Evolutionary conservation across 306 rosid genomes (phyloP).

Genomic region (Biancaea sappan): DNA sequence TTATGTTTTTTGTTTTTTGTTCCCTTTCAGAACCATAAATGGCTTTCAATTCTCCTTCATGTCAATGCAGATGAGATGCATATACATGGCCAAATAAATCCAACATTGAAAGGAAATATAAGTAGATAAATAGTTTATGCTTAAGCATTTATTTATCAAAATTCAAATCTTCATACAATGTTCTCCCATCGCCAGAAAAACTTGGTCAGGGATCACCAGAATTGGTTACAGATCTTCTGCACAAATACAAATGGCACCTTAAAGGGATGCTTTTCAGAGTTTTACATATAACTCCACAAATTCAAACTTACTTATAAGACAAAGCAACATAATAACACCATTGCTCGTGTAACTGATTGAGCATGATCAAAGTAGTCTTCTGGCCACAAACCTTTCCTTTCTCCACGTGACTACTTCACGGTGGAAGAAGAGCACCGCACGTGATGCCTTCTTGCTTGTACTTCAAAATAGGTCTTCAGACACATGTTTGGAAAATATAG

Average conservation of each 20-base stretch:
- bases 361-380: constrained; percentile 59
- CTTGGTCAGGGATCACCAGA: constrained; percentile 26
- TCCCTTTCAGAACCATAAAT: not conserved
- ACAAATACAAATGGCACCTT: not conserved
- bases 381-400: constrained; percentile 37
- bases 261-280: not conserved
- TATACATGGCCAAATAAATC: not conserved
- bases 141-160: not conserved
- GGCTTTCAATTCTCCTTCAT: not conserved
- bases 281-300: not conserved
- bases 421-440: constrained; percentile 49
- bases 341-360: constrained; percentile 45
- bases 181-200: constrained; percentile 9
- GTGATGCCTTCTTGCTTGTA: constrained; percentile 31
- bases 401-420: constrained; percentile 38
- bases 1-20: too few species aligned
- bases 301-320: not conserved
- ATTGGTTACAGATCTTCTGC: not conserved
- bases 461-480: constrained; percentile 28
- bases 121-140: not conserved
- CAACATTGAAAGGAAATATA: not conserved
- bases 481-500: constrained; percentile 23
- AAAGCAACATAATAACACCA: not conserved
- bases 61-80: not conserved
- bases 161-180: not conserved